A percentile compares a stretch with the other conserved stretches of the same genome.
These are phyloP conservation scores for Xylaria grammica DNA, from an alignment of 495 filamentous ascomycete species.

Conservation along the genomic window DNA sequence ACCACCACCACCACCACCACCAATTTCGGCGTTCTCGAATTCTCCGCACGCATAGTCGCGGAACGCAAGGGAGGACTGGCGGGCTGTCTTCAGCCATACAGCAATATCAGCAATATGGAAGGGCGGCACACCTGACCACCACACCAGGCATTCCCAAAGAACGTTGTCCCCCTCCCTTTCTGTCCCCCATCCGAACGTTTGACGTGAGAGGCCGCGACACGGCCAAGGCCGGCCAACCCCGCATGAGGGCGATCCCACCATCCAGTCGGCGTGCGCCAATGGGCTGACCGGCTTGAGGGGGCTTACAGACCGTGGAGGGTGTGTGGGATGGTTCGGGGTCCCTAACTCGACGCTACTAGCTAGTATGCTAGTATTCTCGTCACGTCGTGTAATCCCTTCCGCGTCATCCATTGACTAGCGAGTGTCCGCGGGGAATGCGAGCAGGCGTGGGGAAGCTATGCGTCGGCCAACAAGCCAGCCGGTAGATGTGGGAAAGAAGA, in stretches of 20 bases:
- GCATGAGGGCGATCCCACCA: background rate
- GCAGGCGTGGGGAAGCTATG: too few species aligned
- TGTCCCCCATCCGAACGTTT: background rate
- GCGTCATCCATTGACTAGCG: background rate
- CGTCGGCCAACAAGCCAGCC: too few species aligned
- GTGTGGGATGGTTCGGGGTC: slow-evolving; percentile 3
- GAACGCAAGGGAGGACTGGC: too few species aligned
- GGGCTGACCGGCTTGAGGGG: background rate
- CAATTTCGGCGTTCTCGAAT: too few species aligned
- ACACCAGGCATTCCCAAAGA: background rate
- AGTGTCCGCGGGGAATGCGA: background rate
- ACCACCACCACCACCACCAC: too few species aligned
- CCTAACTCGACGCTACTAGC: too few species aligned
- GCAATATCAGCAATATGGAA: background rate
- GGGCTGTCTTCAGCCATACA: background rate
- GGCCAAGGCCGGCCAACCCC: background rate
- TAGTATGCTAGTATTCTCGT: background rate
- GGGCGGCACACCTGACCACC: background rate
- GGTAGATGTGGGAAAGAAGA: background rate
- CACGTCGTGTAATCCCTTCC: background rate
- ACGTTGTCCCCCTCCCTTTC: background rate
- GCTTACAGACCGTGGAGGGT: background rate
- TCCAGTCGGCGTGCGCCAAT: background rate
- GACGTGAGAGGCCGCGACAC: background rate
- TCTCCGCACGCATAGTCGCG: background rate